These are phyloP conservation scores for Pleurotus giganteus DNA, from an alignment of 768 basidiomycete genomes.

Conservation along the genomic window DNA sequence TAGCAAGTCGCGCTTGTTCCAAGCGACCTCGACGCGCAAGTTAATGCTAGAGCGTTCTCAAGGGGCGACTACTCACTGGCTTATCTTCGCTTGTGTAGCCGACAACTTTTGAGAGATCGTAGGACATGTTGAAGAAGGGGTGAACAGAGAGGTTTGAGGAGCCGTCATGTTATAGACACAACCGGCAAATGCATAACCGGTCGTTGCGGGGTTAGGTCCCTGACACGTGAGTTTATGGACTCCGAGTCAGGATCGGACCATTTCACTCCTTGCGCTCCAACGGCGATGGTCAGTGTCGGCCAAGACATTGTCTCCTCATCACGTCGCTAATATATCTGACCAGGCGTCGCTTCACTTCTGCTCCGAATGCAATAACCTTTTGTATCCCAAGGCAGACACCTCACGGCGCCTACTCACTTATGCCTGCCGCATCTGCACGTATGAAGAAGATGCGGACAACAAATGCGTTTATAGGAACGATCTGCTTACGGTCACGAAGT, in stretches of 20 bases:
- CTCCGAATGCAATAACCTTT: conserved; percentile 91
- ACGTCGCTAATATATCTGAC: neutral
- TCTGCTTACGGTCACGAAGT: conserved; percentile 92
- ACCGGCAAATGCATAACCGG: conserved; percentile 5
- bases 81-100: conserved; percentile 52
- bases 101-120: conserved; percentile 65
- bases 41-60: too few species aligned
- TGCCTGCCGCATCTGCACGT: conserved; percentile 86
- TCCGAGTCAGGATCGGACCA: neutral
- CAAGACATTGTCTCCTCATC: neutral
- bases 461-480: conserved; percentile 94
- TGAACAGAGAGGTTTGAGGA: neutral
- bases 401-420: conserved; percentile 85
- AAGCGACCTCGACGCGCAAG: conserved; percentile 53
- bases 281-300: neutral
- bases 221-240: neutral
- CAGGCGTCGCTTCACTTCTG: conserved; percentile 90
- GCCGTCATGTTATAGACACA: neutral
- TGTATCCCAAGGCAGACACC: conserved; percentile 91
- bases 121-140: conserved; percentile 35
- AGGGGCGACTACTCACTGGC: conserved; percentile 40
- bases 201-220: neutral
- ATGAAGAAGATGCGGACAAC: conserved; percentile 83
- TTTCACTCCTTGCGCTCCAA: neutral
- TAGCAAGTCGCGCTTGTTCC: conserved; percentile 83